These are phyloP conservation scores for Cucurbitaria berberidis DNA, from an alignment of 2,329 filamentous ascomycete genomes.

Conservation along the genomic window DNA sequence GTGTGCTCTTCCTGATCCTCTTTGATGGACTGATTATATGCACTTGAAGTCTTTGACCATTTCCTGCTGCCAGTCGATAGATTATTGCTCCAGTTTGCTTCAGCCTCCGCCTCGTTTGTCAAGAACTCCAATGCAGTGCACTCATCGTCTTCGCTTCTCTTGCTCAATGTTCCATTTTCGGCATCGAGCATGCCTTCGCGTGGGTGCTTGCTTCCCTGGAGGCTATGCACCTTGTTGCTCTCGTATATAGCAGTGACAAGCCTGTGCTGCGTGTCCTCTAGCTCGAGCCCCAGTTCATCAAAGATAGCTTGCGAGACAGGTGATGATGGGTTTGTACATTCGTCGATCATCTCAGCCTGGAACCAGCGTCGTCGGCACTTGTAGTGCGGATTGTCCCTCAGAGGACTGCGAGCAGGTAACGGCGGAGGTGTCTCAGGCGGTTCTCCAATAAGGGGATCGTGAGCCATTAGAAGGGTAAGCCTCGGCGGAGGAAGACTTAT, in stretches of 20 bases:
- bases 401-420: constrained; percentile 7
- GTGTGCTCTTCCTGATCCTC: background rate
- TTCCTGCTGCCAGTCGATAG: background rate
- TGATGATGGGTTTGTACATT: background rate
- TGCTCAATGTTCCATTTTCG: background rate
- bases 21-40: too few species aligned
- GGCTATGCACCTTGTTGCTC: background rate
- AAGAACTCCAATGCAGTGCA: background rate
- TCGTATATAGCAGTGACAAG: background rate
- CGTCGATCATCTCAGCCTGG: background rate
- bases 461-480: constrained; percentile 2
- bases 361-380: background rate
- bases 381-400: background rate
- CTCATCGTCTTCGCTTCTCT: background rate
- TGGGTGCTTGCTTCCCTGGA: background rate
- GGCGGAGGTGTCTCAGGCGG: constrained; percentile 6
- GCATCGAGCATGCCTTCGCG: background rate
- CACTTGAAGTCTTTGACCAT: background rate
- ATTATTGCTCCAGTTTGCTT: background rate
- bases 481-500: background rate
- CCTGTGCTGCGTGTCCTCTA: constrained; percentile 4
- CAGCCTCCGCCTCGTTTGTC: background rate
- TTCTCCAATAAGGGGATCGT: background rate
- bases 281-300: constrained; percentile 4
- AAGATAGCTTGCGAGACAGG: background rate